Percentiles rank a stretch among this genome's conserved stretches.
phyloP scores from a whole-genome alignment of 2,329 filamentous ascomycete genomes.

The Thielaviopsis populi region DNA sequence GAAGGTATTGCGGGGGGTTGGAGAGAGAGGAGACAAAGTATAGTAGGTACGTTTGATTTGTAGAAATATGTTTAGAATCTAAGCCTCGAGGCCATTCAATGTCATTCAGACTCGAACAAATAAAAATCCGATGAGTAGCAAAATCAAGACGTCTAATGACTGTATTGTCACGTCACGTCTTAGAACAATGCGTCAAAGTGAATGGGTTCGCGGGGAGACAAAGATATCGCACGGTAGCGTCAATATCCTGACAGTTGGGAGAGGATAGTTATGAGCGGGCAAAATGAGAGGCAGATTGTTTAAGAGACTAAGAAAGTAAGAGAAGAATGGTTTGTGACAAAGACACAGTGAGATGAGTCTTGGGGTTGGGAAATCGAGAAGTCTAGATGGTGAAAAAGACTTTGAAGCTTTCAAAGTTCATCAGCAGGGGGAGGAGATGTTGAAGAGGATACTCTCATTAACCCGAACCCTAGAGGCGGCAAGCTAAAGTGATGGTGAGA shows the following conservation, averaged over 20 bases:
- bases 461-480: neutral
- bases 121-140: too few species aligned
- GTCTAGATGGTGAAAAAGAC: neutral
- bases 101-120: neutral
- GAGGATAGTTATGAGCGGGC: neutral
- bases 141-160: neutral
- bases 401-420: neutral
- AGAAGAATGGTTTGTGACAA: neutral
- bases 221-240: neutral
- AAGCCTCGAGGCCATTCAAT: neutral
- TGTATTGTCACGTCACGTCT: neutral
- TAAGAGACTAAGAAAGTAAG: too few species aligned
- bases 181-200: neutral
- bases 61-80: neutral
- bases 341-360: neutral
- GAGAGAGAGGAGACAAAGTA: neutral
- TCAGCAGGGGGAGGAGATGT: conserved; percentile 1
- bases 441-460: neutral
- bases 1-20: neutral
- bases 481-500: neutral
- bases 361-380: neutral
- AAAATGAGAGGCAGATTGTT: too few species aligned
- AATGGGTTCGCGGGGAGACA: neutral
- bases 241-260: neutral
- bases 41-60: neutral